Evolutionary conservation across 2,329 filamentous ascomycete species (phyloP), one percentile per base, ranked within the genome.

Genomic region (Sphaerulina vaccinii): DNA sequence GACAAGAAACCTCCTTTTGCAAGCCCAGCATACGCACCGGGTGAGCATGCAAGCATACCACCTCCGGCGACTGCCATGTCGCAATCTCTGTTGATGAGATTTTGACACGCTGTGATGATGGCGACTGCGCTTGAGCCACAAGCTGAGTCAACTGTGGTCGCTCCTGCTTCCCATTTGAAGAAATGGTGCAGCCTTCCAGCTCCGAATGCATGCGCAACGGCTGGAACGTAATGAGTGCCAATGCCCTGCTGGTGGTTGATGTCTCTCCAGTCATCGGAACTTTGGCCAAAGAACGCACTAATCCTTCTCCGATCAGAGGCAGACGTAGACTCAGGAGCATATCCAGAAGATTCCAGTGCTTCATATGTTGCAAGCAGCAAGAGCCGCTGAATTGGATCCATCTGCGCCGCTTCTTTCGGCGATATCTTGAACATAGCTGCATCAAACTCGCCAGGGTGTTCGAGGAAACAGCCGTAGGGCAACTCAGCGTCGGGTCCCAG

Each of bases 401-500:
- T 52, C 9, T 46, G 33, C 23, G 27, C n/a, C 2, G 51, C 55
- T 19, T 66, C 63, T 1, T 52, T 35, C 3, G 65, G 66, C 5
- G 62, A 65, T 55, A 74, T 71, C 32, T 71, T 66, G 59, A 75
- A 75, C 42, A 74, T 69, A 0, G 55, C 55, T 3, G 64, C 44
- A 54, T 75, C 72, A 50, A 75, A 75, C 1, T 61, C 18, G 0
- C 66, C 71, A 0, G 71, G 68, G 13, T 48, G 36, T 2, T 65
- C 36, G 10, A 73, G 59, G 36, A 69, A 74, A 43, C 62, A 68
- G 2, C 72, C 71, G 38, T 13, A 49, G 19, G 23, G 46, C 27
- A 16, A 23, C 46, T 27, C n/a, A 10, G 22, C 5, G 7, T 13
- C 8, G 39, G 18, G 4, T 49, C 37, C 46, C 46, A 57, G 32